A percentile compares a stretch with the other conserved stretches of the same genome.
These are phyloP conservation scores for Phlyctochytrium bullatum DNA, from an alignment of 192 early-diverging fungal genomes.

Conservation along the genomic window DNA sequence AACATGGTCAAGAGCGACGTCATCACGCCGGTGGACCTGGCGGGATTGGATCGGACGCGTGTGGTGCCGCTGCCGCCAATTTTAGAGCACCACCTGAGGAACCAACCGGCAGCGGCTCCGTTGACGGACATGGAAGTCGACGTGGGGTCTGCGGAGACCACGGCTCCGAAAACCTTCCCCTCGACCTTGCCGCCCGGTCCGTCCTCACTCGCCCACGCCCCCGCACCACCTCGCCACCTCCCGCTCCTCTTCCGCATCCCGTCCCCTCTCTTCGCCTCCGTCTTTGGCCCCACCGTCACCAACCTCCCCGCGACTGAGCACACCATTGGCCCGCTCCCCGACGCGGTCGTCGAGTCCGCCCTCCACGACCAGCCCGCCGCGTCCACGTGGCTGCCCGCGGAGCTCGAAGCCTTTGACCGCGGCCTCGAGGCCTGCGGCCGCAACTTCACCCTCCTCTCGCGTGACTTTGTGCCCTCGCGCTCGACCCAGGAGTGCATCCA, in stretches of 20 bases:
- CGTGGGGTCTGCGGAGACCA: too few species aligned
- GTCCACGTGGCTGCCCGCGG: conserved; percentile 15
- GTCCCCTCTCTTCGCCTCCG: not conserved
- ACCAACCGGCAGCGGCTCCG: too few species aligned
- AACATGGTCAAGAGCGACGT: not conserved
- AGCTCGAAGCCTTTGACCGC: conserved; percentile 17
- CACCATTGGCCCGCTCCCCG: conserved; percentile 13
- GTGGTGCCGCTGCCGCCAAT: not conserved
- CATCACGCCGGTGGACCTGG: not conserved
- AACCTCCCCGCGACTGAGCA: conserved; percentile 2
- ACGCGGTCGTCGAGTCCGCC: conserved; percentile 11
- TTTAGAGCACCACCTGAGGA: too few species aligned
- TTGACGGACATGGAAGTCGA: too few species aligned
- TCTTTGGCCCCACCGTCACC: not conserved
- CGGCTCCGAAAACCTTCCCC: too few species aligned
- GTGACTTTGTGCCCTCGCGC: conserved; percentile 13
- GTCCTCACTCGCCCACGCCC: not conserved
- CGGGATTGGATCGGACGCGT: not conserved
- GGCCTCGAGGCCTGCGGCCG: conserved; percentile 24
- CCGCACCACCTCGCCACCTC: not conserved
- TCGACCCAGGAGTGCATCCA: conserved; percentile 20
- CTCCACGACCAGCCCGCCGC: conserved; percentile 6
- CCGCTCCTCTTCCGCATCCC: not conserved
- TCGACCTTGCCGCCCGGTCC: too few species aligned
- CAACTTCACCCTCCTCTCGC: conserved; percentile 20